Conservation (phyloP, 306 rosid species). For the Rubus parviflorus region DNA sequence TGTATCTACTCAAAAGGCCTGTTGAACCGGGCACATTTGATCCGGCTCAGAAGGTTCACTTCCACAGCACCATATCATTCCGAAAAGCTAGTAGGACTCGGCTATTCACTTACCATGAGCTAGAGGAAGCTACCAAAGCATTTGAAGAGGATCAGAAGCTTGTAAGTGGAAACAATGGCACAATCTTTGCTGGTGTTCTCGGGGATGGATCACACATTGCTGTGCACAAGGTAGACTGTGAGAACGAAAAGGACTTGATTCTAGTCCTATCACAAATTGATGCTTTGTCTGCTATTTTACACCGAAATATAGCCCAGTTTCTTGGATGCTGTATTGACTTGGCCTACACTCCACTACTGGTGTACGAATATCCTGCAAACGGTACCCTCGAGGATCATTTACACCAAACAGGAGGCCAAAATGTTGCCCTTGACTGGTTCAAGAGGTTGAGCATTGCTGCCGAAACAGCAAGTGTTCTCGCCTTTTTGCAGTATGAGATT, state of each 20-base stretch:
- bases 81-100: constrained; percentile 62
- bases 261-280: constrained; percentile 71
- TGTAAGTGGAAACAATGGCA: constrained; percentile 46
- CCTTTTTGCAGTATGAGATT: constrained; percentile 67
- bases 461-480: constrained; percentile 67
- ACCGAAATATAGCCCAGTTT: constrained; percentile 55
- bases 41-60: constrained; percentile 40
- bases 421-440: constrained; percentile 65
- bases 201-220: constrained; percentile 76
- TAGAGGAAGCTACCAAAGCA: constrained; percentile 72
- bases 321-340: constrained; percentile 80
- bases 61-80: constrained; percentile 50
- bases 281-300: constrained; percentile 53
- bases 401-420: constrained; percentile 46
- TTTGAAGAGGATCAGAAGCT: constrained; percentile 58
- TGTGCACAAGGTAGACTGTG: constrained; percentile 67
- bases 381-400: constrained; percentile 79
- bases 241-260: constrained; percentile 57
- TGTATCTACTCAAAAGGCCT: constrained; percentile 56
- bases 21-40: constrained; percentile 45
- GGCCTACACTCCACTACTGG: constrained; percentile 55
- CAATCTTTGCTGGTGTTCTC: constrained; percentile 65
- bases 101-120: constrained; percentile 63
- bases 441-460: constrained; percentile 72
- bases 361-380: constrained; percentile 72